Evolutionary conservation across 352 stramenopile species (phyloP), one percentile per base, ranked within the genome.

Genomic region (Phytophthora podocarpi): DNA sequence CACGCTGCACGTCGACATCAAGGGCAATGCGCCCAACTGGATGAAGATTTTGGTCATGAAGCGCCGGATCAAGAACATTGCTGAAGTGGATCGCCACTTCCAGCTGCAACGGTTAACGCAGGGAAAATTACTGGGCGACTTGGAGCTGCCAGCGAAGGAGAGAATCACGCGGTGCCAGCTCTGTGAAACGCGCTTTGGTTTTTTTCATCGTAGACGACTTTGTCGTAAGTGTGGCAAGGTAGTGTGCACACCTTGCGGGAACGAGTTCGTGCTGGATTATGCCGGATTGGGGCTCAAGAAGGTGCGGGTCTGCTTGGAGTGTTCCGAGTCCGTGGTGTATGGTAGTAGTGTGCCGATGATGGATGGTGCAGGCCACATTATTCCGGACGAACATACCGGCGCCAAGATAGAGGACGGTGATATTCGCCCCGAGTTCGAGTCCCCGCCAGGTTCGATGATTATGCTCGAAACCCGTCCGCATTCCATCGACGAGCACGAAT

Each of bases 211-310:
- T 26, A 74, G 87, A 48, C 77, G 66, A 42, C 71, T 80, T 2
- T 94, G 85, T 53, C 81, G 85, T 8, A 92, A 92, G 50, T 94
- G 85, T 49, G 83, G 81, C 9, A 81, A 87, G 39, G 76, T 91
- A 5, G 63, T 95, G 8, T 95, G 85, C 51, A 82, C 74, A 1
- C 55, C 65, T n/a, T 95, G 85, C 55, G 68, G 53, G 8, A 70
- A 63, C 21, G 49, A 68, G 8, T 89, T 77, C 18, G 59, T 83
- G 26, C 59, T 91, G 4, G 80, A 89, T 52, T 80, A 83, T 30
- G 74, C 62, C 0, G 70, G 63, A 1, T 36, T 70, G 3, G 78
- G 80, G 11, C 61, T 61, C 11, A 89, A 84, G 59, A 90, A 90
- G 64, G 77, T 90, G 39, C 74, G 74, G n/a, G 85, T 93, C 31